These are phyloP conservation scores for Populus ilicifolia DNA, from an alignment of 345 rosid genomes.

Conservation along the genomic window DNA sequence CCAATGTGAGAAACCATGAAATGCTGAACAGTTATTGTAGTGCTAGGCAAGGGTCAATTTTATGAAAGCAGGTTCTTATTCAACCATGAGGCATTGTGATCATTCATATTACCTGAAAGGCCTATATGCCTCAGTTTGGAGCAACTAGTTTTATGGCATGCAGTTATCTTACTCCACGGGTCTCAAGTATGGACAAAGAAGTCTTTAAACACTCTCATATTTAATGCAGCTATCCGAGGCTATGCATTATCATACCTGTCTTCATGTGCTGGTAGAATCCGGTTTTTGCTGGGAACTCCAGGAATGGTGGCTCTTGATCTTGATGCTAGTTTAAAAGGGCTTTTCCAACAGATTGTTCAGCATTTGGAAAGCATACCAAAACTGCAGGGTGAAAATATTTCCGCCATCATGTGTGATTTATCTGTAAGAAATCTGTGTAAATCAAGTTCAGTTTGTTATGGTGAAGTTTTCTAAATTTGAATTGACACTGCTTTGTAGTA, in stretches of 20 bases:
- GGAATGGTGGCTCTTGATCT: constrained; percentile 99
- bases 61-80: background rate
- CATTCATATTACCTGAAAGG: background rate
- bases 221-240: constrained; percentile 90
- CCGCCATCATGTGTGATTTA: constrained; percentile 81
- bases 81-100: background rate
- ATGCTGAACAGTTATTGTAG: background rate
- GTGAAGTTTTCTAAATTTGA: background rate
- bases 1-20: background rate
- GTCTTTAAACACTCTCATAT: background rate
- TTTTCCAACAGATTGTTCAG: constrained; percentile 77
- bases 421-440: constrained; percentile 61
- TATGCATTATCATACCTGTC: constrained; percentile 98
- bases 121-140: background rate
- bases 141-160: background rate
- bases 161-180: background rate
- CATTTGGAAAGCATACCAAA: constrained; percentile 89
- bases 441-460: background rate
- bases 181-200: background rate
- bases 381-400: constrained; percentile 81
- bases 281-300: constrained; percentile 86
- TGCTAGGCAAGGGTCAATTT: background rate
- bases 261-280: constrained; percentile 94
- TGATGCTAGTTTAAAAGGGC: constrained; percentile 79
- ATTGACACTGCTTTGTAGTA: constrained; percentile 1